phyloP scores from a whole-genome alignment of 1,284 basidiomycete species.

The Abortiporus biennis region DNA sequence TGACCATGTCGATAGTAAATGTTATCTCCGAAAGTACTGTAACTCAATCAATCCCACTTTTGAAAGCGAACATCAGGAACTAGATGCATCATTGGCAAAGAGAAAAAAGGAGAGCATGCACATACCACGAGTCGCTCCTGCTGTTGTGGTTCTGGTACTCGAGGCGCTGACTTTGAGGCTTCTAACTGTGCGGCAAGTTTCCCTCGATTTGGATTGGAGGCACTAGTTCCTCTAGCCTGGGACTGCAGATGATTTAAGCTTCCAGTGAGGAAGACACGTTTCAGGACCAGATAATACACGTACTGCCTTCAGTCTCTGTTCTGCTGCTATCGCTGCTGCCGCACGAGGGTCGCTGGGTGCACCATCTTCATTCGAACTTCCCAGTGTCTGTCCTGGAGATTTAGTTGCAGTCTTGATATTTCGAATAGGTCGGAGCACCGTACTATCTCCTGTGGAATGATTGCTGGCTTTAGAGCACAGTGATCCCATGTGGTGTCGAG shows the following conservation, averaged over 20 bases:
- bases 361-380: slow-evolving; percentile 11
- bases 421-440: slow-evolving; percentile 21
- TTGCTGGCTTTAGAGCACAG: slow-evolving; percentile 56
- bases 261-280: slow-evolving; percentile 14
- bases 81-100: not conserved
- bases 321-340: slow-evolving; percentile 67
- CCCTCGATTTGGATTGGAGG: slow-evolving; percentile 61
- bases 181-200: slow-evolving; percentile 51
- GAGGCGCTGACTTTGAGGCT: slow-evolving; percentile 41
- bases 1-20: not conserved
- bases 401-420: too few species aligned
- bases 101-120: slow-evolving; percentile 16
- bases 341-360: slow-evolving; percentile 45
- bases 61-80: not conserved
- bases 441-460: slow-evolving; percentile 46
- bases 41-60: slow-evolving; percentile 19
- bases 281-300: slow-evolving; percentile 24
- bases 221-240: slow-evolving; percentile 50
- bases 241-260: slow-evolving; percentile 30
- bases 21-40: too few species aligned
- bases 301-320: slow-evolving; percentile 57
- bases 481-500: slow-evolving; percentile 46
- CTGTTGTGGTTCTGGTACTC: slow-evolving; percentile 40
- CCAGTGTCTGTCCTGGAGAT: slow-evolving; percentile 1
- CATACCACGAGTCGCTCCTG: slow-evolving; percentile 61